Percentiles rank a stretch among this genome's conserved stretches.
phyloP scores from a whole-genome alignment of 805 yeast species.

The Nakazawaea holstii region DNA sequence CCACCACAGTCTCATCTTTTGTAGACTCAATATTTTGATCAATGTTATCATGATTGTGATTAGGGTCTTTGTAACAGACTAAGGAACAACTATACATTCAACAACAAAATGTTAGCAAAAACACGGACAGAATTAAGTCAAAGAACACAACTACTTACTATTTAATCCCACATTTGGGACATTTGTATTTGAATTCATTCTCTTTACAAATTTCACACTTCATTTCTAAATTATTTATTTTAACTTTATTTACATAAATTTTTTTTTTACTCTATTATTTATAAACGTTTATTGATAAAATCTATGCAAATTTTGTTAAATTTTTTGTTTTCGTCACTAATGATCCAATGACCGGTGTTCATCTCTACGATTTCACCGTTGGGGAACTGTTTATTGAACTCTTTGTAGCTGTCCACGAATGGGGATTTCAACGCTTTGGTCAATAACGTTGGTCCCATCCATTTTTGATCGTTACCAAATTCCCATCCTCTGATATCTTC shows the following conservation, averaged over 20 bases:
- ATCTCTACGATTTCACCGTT: conserved; percentile 61
- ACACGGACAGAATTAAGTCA: not conserved
- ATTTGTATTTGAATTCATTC: conserved; percentile 35
- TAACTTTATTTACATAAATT: not conserved
- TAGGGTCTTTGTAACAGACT: conserved; percentile 48
- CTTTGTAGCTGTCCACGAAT: conserved; percentile 20
- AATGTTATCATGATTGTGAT: conserved; percentile 26
- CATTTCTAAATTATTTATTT: not conserved
- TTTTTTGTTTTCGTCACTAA: conserved; percentile 73
- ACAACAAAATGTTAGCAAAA: not conserved
- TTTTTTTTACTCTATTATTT: not conserved
- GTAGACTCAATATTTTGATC: conserved; percentile 7
- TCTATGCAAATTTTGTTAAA: conserved; percentile 57
- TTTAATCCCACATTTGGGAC: conserved; percentile 39
- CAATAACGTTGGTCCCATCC: conserved; percentile 68
- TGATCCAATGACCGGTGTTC: conserved; percentile 88
- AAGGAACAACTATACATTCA: conserved; percentile 43
- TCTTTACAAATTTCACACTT: conserved; percentile 28
- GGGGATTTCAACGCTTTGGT: conserved; percentile 68
- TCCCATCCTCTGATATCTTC: conserved; percentile 70
- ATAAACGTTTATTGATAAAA: conserved; percentile 25
- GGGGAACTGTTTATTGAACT: conserved; percentile 44
- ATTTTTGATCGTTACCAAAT: conserved; percentile 40
- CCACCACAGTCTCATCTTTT: not conserved
- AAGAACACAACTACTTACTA: conserved; percentile 24